Base-by-base conservation (phyloP, 169 alveolate species). In the Theileria annulata region DNA sequence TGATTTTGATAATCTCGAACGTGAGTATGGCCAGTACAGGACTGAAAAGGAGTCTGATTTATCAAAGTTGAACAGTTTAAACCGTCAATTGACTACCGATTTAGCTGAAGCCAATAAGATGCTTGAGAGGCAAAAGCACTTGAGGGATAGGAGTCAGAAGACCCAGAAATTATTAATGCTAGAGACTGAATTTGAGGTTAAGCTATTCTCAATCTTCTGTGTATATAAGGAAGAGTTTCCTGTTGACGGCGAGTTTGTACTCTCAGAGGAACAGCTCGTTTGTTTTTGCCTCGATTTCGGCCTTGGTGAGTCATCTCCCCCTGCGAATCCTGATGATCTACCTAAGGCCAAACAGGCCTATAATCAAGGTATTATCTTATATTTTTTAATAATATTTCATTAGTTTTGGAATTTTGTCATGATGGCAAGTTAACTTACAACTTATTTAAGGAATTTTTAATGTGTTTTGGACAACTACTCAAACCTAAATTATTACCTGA, bases 231-330 rank as follows among this genome's bases (percentile, higher is more conserved):
- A 66, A 19, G 79, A 80, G 19, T 67, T 47, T 37, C 56, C 59
- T 28, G 71, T 21, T 13, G 64, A 76, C n/a, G 88, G 88, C 19
- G 88, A 80, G 56, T 80, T 74, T 62, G 88, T 80, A 37, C 68
- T 80, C 64, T 35, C 83, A 15, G 88, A 80, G 79, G 74, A 67
- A 13, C 66, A 54, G 54, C 73, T 79, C 58, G 42, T 80, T 12
- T 27, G 71, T 33, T 80, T 80, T 48, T 80, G 88, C 67, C 23
- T 80, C 30, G 88, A 80, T 51, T 80, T 80, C 54, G 82, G 88
- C 28, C 68, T 80, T 10, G 84, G 47, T 48, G 88, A 73, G 12
- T 0, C 47, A 15, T 63, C 73, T 6, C 21, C 71, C 2, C 25
- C 85, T 15, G 42, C 63, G 25, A 77, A 56, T 8, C 33, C 78